Percentiles rank a stretch among this genome's conserved stretches.
phyloP scores from a whole-genome alignment of 2,329 filamentous ascomycete genomes.

The Colletotrichum sp. region DNA sequence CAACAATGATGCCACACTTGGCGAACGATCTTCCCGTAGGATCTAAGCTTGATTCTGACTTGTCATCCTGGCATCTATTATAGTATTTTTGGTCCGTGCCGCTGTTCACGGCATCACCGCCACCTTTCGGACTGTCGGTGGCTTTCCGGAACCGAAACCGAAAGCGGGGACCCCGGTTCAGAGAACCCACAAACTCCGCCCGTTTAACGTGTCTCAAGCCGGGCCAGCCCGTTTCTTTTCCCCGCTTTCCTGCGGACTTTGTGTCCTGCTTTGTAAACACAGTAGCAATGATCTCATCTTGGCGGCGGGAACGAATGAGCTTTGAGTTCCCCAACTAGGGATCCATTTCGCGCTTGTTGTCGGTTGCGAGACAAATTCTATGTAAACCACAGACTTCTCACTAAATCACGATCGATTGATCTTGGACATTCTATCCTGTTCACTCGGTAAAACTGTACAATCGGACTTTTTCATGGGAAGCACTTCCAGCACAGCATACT shows the following conservation, averaged over 20 bases:
- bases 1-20: too few relatives aligned
- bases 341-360: background rate
- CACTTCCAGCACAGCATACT: background rate
- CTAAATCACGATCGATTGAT: rapidly evolving
- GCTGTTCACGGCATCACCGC: background rate
- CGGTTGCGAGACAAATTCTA: background rate
- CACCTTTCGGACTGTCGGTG: background rate
- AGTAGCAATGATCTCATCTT: background rate
- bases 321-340: background rate
- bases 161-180: background rate
- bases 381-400: background rate
- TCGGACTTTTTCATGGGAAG: rapidly evolving
- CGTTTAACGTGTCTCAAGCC: background rate
- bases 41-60: background rate
- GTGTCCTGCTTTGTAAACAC: background rate
- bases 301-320: background rate
- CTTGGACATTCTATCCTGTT: background rate
- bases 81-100: background rate
- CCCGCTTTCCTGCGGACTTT: constrained; percentile 6
- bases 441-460: background rate
- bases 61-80: background rate
- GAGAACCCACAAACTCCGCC: background rate
- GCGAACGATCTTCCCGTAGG: background rate
- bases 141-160: background rate
- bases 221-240: background rate